Evolutionary conservation across 1,284 basidiomycete species (phyloP).

Genomic region (Meira nashicola): DNA sequence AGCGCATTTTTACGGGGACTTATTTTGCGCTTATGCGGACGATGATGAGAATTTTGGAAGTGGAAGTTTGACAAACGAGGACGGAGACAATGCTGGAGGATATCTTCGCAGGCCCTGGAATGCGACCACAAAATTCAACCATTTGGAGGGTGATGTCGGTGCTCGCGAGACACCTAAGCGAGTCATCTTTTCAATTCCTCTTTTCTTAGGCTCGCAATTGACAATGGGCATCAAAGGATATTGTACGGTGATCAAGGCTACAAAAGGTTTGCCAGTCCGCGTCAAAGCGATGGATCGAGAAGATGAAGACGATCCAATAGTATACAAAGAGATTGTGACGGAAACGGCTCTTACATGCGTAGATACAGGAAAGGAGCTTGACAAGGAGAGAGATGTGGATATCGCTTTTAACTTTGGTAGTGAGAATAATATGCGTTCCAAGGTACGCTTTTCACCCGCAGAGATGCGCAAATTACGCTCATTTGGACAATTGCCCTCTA

Average conservation of each 20-base stretch:
- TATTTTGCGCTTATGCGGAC: conserved; percentile 46
- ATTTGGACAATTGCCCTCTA: conserved; percentile 45
- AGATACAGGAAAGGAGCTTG: conserved; percentile 52
- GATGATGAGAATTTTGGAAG: conserved; percentile 21
- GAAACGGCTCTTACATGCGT: conserved; percentile 25
- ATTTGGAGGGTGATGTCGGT: conserved; percentile 47
- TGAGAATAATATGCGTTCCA: conserved; percentile 21
- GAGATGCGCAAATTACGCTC: conserved; percentile 72
- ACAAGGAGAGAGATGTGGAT: conserved; percentile 54
- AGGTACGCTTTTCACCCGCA: conserved; percentile 79
- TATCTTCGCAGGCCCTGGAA: conserved; percentile 21
- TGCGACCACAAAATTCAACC: conserved; percentile 29
- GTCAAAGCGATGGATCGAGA: conserved; percentile 59
- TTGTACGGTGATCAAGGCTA: conserved; percentile 21
- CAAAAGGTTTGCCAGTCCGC: conserved; percentile 36
- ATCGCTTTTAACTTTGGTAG: conserved; percentile 46
- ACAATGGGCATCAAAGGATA: conserved; percentile 76
- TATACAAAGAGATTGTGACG: conserved; percentile 71
- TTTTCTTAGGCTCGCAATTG: conserved; percentile 62
- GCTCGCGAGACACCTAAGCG: conserved; percentile 73
- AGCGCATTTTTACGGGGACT: conserved; percentile 64
- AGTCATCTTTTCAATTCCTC: conserved; percentile 74
- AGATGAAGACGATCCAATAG: conserved; percentile 59
- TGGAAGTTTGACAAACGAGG: conserved; percentile 14
- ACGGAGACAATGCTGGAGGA: conserved; percentile 3